Evolutionary conservation across 345 rosid species (phyloP), one percentile per base, ranked within the genome.

Genomic region (Eucalyptus grandis): DNA sequence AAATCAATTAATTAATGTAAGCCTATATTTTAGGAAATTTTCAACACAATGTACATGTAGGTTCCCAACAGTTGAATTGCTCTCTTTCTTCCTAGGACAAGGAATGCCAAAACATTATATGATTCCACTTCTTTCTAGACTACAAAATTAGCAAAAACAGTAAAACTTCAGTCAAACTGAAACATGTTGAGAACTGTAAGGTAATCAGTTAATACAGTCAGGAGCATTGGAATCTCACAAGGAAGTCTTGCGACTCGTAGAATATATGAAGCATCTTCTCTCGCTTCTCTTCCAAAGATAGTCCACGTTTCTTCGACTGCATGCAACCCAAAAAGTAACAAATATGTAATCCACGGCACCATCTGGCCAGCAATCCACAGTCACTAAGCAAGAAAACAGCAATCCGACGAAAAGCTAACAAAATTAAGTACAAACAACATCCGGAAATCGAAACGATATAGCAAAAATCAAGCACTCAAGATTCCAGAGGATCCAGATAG

Each of bases 281-380:
- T 24, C 99, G 95, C 93, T 98, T 96, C 93, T 97, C 99, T 83
- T 98, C 99, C 92, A 98, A 91, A 30, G 99, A 97, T 87, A 98
- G 97, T n/a, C 99, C 99, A 43, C 99, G 94, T 93, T 94, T 96
- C 96, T 98, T 97, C 30, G 99, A 97, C 99, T 98, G 95, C 91
- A 91, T 5, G 51, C 88, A 72, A 90, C 69, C 44, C n/a, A 69
- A 69, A 14, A 37, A 21, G 26, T 19, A n/a, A n/a, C 27, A 9
- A 87, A 49, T 0, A 83, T 6, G 21, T 50, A 86, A 86, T 67
- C 77, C 16, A 31, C 0, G 21, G 43, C 11, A 31, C 80, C 34
- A 67, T 67, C 80, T 15, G 80, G 80, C 80, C 6, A 9, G 22
- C 21, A 31, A 67, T 31, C 80, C 80, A 67, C 34, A 16, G 6